Percentiles rank a stretch among this genome's conserved stretches.
Evolutionary conservation across 805 yeast species (phyloP).

Genomic region (Torulaspora delbrueckii): DNA sequence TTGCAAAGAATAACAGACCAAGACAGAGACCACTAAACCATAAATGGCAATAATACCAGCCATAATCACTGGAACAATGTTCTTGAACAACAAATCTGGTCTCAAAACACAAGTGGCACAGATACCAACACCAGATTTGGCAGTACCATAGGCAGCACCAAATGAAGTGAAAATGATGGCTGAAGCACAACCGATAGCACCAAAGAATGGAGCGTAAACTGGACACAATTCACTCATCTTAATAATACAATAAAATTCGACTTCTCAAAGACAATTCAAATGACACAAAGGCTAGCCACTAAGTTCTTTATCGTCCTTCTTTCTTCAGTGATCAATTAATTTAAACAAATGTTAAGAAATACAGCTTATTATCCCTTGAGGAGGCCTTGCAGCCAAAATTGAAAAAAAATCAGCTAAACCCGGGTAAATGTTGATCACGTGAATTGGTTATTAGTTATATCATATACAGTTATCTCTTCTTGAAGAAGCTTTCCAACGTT

Average conservation of each 20-base stretch:
- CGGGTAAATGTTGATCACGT: conserved; percentile 13
- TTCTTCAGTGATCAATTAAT: background rate
- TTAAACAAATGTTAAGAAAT: background rate
- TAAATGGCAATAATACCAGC: conserved; percentile 99
- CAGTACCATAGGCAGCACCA: conserved; percentile 99
- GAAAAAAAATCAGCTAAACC: conserved; percentile 4
- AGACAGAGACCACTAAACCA: conserved; percentile 93
- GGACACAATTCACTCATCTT: conserved; percentile 38
- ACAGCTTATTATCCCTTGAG: conserved; percentile 10
- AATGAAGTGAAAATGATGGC: conserved; percentile 98
- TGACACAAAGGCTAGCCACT: background rate
- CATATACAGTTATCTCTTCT: conserved; percentile 10
- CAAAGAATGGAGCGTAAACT: conserved; percentile 81
- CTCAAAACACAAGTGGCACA: conserved; percentile 96
- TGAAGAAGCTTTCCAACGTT: conserved; percentile 33
- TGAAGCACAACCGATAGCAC: conserved; percentile 98
- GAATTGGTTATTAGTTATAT: background rate
- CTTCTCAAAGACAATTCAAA: background rate
- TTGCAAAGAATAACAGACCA: conserved; percentile 82
- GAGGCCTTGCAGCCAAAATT: conserved; percentile 12
- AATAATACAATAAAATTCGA: conserved; percentile 2
- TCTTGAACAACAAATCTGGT: conserved; percentile 91
- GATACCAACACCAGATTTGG: conserved; percentile 98
- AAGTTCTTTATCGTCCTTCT: background rate
- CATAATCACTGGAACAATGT: conserved; percentile 96